Conservation (phyloP, 495 filamentous ascomycete species). For the Penicillium subrubescens region DNA sequence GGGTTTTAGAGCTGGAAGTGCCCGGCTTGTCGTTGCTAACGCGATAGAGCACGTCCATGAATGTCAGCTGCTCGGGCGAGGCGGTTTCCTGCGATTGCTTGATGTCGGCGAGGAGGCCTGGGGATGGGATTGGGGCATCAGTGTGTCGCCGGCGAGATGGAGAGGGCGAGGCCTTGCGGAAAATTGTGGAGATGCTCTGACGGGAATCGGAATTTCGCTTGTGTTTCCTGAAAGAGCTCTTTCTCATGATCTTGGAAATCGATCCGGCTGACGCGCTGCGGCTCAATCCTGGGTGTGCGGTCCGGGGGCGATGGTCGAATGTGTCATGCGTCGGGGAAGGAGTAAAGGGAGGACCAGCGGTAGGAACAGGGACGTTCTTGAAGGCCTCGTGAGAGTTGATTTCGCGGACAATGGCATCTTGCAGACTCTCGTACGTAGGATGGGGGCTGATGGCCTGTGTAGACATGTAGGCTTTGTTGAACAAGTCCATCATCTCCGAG, state of each 20-base stretch:
- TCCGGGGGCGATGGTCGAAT: constrained; percentile 20
- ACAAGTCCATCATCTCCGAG: constrained; percentile 49
- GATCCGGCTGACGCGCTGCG: constrained; percentile 32
- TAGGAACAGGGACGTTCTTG: constrained; percentile 38
- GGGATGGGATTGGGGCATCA: constrained; percentile 41
- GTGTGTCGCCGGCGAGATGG: constrained; percentile 42
- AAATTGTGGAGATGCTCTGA: constrained; percentile 40
- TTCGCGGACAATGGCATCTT: constrained; percentile 51
- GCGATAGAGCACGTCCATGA: constrained; percentile 37
- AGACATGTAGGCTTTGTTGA: constrained; percentile 42
- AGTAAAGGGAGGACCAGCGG: constrained; percentile 40
- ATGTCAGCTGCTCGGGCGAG: constrained; percentile 28
- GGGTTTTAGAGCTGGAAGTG: constrained; percentile 4
- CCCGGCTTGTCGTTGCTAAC: constrained; percentile 25
- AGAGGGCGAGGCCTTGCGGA: constrained; percentile 23
- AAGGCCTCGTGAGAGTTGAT: constrained; percentile 54
- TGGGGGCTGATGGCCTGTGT: constrained; percentile 34
- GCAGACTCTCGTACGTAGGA: constrained; percentile 47
- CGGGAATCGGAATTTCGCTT: constrained; percentile 33
- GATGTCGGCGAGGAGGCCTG: constrained; percentile 34
- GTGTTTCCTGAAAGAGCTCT: constrained; percentile 39
- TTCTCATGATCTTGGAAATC: constrained; percentile 36
- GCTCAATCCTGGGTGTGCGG: constrained; percentile 15
- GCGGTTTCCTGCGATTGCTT: constrained; percentile 10
- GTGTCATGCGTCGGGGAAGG: constrained; percentile 33